A percentile compares a stretch with the other conserved stretches of the same genome.
Evolutionary conservation across 1,284 basidiomycete genomes (phyloP).

Genomic region (Ustanciosporium gigantosporum): DNA sequence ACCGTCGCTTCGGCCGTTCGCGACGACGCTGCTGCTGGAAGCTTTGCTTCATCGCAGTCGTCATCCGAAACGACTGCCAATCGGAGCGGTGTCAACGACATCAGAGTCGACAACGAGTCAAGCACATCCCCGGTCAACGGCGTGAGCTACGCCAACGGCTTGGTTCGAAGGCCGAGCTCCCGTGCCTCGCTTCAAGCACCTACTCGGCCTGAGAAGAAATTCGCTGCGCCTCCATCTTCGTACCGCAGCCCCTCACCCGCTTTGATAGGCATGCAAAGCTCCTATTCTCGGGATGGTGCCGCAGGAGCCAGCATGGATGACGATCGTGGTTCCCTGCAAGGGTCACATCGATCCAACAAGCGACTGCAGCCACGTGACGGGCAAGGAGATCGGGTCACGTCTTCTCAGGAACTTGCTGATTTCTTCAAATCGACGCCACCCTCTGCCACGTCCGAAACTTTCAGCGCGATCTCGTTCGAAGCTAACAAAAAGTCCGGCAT

Average conservation of each 20-base stretch:
- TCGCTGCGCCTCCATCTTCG: constrained; percentile 28
- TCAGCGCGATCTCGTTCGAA: constrained; percentile 8
- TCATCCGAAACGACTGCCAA: neutral
- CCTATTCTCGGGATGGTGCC: neutral
- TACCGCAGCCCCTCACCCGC: constrained; percentile 32
- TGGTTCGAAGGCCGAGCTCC: constrained; percentile 25
- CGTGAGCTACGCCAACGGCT: too few relatives aligned
- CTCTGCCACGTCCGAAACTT: constrained; percentile 13
- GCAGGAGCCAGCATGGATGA: neutral
- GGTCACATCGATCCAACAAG: constrained; percentile 4
- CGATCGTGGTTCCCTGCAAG: neutral
- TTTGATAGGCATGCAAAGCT: constrained; percentile 6
- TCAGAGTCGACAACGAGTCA: neutral
- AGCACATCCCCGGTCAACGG: neutral
- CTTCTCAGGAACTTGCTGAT: constrained; percentile 36
- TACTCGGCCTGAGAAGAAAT: constrained; percentile 19
- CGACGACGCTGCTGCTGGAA: constrained; percentile 1
- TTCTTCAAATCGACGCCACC: constrained; percentile 45
- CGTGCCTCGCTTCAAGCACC: constrained; percentile 19
- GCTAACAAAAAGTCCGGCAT: constrained; percentile 22
- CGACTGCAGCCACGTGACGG: constrained; percentile 36
- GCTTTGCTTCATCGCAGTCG: neutral
- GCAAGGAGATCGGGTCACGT: constrained; percentile 9
- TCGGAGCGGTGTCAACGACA: neutral
- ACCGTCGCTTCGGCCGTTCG: constrained; percentile 2